These are phyloP conservation scores for Globisporangium megalacanthum DNA, from an alignment of 352 stramenopile genomes.

Conservation along the genomic window DNA sequence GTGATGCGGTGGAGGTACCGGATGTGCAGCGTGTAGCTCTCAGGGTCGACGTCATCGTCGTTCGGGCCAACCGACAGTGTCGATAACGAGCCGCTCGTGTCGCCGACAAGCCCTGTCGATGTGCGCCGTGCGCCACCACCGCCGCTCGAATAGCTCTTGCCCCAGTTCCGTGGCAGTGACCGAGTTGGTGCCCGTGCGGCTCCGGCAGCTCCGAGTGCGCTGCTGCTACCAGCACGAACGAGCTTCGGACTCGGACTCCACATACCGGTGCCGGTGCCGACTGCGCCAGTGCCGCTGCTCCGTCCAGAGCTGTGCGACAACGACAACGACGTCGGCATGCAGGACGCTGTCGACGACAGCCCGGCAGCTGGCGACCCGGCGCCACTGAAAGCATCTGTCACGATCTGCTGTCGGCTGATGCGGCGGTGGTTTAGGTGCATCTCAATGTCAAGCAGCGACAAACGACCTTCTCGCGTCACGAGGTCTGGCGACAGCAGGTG, in stretches of 20 bases:
- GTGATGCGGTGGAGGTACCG: slow-evolving; percentile 33
- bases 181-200: slow-evolving; percentile 14
- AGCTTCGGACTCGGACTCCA: slow-evolving; percentile 23
- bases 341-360: neutral
- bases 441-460: slow-evolving; percentile 51
- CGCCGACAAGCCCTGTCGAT: slow-evolving; percentile 14
- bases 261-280: slow-evolving; percentile 13
- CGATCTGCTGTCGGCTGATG: slow-evolving; percentile 32
- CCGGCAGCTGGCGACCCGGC: neutral
- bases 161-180: slow-evolving; percentile 63
- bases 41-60: slow-evolving; percentile 1
- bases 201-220: neutral
- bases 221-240: neutral
- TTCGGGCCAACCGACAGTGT: neutral
- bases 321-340: neutral
- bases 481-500: slow-evolving; percentile 54
- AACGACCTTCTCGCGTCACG: slow-evolving; percentile 23
- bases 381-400: slow-evolving; percentile 1
- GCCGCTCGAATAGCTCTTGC: slow-evolving; percentile 38
- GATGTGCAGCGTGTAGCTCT: slow-evolving; percentile 25
- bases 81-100: slow-evolving; percentile 9
- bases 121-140: slow-evolving; percentile 21
- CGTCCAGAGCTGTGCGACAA: slow-evolving; percentile 1
- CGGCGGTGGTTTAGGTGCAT: slow-evolving; percentile 44
- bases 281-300: slow-evolving; percentile 7